Conservation (phyloP, 2,329 filamentous ascomycete genomes). For the Fusarium guadeloupense region DNA sequence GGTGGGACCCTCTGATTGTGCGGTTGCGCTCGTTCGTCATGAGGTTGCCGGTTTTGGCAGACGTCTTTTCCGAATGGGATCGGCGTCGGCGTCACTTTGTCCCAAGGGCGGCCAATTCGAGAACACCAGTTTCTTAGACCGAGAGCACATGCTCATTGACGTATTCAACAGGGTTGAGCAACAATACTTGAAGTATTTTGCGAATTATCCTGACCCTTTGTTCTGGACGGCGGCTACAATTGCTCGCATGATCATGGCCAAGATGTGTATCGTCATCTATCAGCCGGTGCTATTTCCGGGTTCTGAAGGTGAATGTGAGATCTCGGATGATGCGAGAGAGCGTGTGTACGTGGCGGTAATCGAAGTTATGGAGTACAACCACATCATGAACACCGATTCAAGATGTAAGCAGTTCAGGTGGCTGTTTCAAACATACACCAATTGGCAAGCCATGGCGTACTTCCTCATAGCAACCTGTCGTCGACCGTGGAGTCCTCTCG, state of each 20-base stretch:
- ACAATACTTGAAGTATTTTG: slow-evolving; percentile 62
- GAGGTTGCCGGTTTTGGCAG: slow-evolving; percentile 59
- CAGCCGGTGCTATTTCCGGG: slow-evolving; percentile 74
- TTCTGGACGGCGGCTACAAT: slow-evolving; percentile 76
- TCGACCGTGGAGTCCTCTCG: slow-evolving; percentile 59
- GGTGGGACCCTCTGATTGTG: slow-evolving; percentile 63
- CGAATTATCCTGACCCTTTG: slow-evolving; percentile 60
- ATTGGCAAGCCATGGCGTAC: slow-evolving; percentile 62
- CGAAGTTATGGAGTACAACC: slow-evolving; percentile 76
- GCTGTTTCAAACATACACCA: slow-evolving; percentile 61
- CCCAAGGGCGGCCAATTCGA: slow-evolving; percentile 39
- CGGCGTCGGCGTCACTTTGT: slow-evolving; percentile 47
- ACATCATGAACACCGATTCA: slow-evolving; percentile 70
- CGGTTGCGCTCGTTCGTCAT: slow-evolving; percentile 58
- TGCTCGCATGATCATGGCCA: slow-evolving; percentile 76
- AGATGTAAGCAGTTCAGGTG: slow-evolving; percentile 58
- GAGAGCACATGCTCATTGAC: slow-evolving; percentile 59
- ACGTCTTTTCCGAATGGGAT: slow-evolving; percentile 47
- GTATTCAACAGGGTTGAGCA: slow-evolving; percentile 64
- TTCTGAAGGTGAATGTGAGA: slow-evolving; percentile 60
- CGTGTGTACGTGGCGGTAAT: slow-evolving; percentile 76
- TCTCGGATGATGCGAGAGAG: slow-evolving; percentile 71
- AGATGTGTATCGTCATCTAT: slow-evolving; percentile 81
- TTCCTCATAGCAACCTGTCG: slow-evolving; percentile 57
- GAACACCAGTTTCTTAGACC: slow-evolving; percentile 46